Evolutionary conservation across 2,329 filamentous ascomycete species (phyloP).

Genomic region (Calonectria pteridis): DNA sequence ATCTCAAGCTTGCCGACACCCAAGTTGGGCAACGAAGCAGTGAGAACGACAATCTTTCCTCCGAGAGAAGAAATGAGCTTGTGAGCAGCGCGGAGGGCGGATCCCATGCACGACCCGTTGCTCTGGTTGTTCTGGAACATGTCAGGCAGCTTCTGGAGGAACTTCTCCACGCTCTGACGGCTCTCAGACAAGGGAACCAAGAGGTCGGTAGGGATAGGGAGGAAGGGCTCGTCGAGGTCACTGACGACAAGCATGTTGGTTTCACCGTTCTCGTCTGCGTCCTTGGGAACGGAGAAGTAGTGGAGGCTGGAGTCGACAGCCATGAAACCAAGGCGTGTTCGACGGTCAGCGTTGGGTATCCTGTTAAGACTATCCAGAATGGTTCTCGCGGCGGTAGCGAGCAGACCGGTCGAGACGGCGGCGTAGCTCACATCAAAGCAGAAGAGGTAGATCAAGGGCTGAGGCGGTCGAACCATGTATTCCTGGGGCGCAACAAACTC

Average conservation of each 20-base stretch:
- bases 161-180: conserved; percentile 89
- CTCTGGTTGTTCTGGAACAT: conserved; percentile 98
- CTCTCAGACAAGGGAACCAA: conserved; percentile 91
- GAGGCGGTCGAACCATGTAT: conserved; percentile 98
- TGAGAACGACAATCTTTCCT: conserved; percentile 94
- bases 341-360: conserved; percentile 97
- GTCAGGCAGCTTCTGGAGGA: conserved; percentile 88
- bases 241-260: conserved; percentile 94
- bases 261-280: conserved; percentile 86
- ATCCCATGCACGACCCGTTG: conserved; percentile 92
- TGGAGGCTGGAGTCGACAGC: conserved; percentile 95
- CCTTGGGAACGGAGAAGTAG: conserved; percentile 95
- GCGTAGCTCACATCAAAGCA: conserved; percentile 94
- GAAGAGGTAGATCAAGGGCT: conserved; percentile 96
- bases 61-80: conserved; percentile 95
- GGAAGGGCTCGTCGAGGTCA: conserved; percentile 95
- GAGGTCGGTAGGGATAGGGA: conserved; percentile 92
- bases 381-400: conserved; percentile 92
- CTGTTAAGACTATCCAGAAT: conserved; percentile 95
- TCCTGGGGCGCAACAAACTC: conserved; percentile 98
- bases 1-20: conserved; percentile 92
- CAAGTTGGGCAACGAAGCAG: conserved; percentile 88
- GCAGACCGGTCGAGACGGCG: conserved; percentile 87
- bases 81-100: conserved; percentile 91
- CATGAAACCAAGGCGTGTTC: conserved; percentile 94